These are phyloP conservation scores for Curvularia verruculosa DNA, from an alignment of 2,329 filamentous ascomycete species.

Conservation along the genomic window DNA sequence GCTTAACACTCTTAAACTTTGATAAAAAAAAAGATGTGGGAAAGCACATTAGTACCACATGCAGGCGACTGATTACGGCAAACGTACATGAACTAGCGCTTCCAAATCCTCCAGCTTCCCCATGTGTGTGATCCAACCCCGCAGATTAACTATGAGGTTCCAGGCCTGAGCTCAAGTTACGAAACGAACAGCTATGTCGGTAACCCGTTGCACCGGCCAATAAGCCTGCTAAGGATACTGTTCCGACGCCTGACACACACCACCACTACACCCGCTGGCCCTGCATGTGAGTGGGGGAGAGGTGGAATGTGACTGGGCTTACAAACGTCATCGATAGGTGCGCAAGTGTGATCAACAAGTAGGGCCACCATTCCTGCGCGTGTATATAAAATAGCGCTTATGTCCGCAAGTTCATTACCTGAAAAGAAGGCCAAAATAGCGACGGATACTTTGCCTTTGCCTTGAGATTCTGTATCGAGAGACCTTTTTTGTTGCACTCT, in stretches of 20 bases:
- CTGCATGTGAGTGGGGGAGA: background rate
- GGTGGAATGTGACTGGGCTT: background rate
- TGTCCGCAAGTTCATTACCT: background rate
- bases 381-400: slow-evolving; percentile 1
- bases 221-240: background rate
- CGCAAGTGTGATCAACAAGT: background rate
- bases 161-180: background rate
- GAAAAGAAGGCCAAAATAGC: background rate
- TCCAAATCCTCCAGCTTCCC: background rate
- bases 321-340: slow-evolving; percentile 16
- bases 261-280: slow-evolving; percentile 1
- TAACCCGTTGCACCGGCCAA: slow-evolving; percentile 3
- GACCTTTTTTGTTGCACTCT: background rate
- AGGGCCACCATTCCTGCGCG: background rate
- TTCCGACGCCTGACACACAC: slow-evolving; percentile 1
- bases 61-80: background rate
- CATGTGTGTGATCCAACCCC: background rate
- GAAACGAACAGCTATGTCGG: background rate
- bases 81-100: background rate
- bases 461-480: background rate
- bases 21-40: too few species aligned
- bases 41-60: background rate
- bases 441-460: background rate
- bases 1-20: background rate
- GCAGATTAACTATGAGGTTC: background rate